A percentile compares a stretch with the other conserved stretches of the same genome.
Conservation (phyloP, 2,329 filamentous ascomycete genomes). For the Stagonosporopsis tanaceti region DNA sequence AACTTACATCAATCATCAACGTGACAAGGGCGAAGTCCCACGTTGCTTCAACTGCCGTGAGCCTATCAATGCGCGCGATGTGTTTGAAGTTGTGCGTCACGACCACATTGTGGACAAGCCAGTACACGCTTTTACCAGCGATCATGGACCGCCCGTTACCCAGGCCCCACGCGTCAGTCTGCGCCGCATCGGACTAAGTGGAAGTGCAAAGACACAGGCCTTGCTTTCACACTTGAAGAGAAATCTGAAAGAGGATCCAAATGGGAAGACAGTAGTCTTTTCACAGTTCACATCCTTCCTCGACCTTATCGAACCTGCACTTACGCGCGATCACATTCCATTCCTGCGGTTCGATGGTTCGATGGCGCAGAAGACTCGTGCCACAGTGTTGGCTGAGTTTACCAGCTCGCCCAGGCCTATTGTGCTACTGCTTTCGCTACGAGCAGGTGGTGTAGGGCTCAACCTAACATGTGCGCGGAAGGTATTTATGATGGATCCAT, state of each 20-base stretch:
- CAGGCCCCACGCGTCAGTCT: slow-evolving; percentile 64
- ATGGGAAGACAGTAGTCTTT: slow-evolving; percentile 89
- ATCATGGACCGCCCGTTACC: slow-evolving; percentile 33
- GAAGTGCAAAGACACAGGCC: slow-evolving; percentile 87
- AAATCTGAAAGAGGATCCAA: slow-evolving; percentile 70
- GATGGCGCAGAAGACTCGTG: slow-evolving; percentile 85
- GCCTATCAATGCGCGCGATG: slow-evolving; percentile 78
- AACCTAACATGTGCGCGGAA: slow-evolving; percentile 88
- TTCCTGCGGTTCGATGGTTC: slow-evolving; percentile 91
- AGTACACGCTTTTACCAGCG: slow-evolving; percentile 51
- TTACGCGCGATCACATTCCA: slow-evolving; percentile 74
- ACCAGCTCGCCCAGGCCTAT: slow-evolving; percentile 64
- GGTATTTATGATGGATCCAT: slow-evolving; percentile 99
- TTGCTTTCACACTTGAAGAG: slow-evolving; percentile 77
- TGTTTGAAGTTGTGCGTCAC: slow-evolving; percentile 91
- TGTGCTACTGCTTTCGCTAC: slow-evolving; percentile 82
- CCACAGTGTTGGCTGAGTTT: slow-evolving; percentile 80
- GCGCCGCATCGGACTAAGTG: slow-evolving; percentile 69
- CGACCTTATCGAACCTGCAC: slow-evolving; percentile 84
- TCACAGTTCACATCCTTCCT: slow-evolving; percentile 98
- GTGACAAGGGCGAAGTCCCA: slow-evolving; percentile 75
- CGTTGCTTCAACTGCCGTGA: slow-evolving; percentile 92
- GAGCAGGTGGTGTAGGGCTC: slow-evolving; percentile 91
- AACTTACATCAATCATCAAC: slow-evolving; percentile 87
- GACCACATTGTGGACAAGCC: slow-evolving; percentile 63